Percentiles rank a stretch among this genome's conserved stretches.
Conservation (phyloP, 164 flowering plant species). For the grape (Vitis vinifera) region ASM3070453v1 NC_081812.1:18408001-18408500, state of each 20-base stretch:
- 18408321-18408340: too few relatives aligned
- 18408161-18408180: neutral
- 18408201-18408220: conserved; percentile 25
- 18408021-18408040: conserved; percentile 90
- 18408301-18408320: too few relatives aligned
- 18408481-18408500: too few relatives aligned
- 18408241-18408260: conserved; percentile 22
- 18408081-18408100: conserved; percentile 40
- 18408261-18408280: too few relatives aligned
- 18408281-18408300: too few relatives aligned
- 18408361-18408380: too few relatives aligned
- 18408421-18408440: too few relatives aligned
- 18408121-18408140: conserved; percentile 26
- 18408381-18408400: too few relatives aligned
- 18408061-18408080: conserved; percentile 30
- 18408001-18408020: conserved; percentile 76
- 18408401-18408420: too few relatives aligned
- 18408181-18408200: conserved; percentile 10
- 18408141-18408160: neutral
- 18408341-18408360: too few relatives aligned
- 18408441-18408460: too few relatives aligned
- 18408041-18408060: conserved; percentile 48
- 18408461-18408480: too few relatives aligned
- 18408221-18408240: conserved; percentile 36
- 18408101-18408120: conserved; percentile 94